A percentile compares a stretch with the other conserved stretches of the same genome.
phyloP scores from a whole-genome alignment of 2,329 filamentous ascomycete genomes.

The Diaporthe capsici region DNA sequence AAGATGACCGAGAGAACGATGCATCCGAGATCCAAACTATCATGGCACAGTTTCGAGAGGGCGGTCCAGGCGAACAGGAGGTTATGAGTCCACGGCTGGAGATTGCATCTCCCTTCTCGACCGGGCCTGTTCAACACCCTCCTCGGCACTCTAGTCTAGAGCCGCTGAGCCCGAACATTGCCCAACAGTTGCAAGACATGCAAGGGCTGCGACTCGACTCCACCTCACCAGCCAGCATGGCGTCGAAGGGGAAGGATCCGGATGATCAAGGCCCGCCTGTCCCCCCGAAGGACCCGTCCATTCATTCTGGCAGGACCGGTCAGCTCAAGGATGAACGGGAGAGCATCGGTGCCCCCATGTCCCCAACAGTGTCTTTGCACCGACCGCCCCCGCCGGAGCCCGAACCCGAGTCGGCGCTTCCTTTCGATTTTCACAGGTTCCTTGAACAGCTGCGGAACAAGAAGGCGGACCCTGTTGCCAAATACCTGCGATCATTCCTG shows the following conservation, averaged over 20 bases:
- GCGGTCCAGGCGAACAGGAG: constrained; percentile 80
- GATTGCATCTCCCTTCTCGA: constrained; percentile 82
- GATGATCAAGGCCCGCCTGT: constrained; percentile 70
- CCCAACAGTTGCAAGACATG: constrained; percentile 63
- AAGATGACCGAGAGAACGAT: constrained; percentile 76
- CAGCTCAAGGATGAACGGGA: constrained; percentile 56
- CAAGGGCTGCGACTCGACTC: constrained; percentile 58
- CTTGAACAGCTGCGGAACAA: constrained; percentile 95
- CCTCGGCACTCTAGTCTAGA: constrained; percentile 90
- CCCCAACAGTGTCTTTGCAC: constrained; percentile 66
- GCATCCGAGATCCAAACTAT: constrained; percentile 96
- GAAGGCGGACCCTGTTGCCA: constrained; percentile 97
- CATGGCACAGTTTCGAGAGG: constrained; percentile 94
- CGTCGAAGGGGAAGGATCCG: constrained; percentile 53
- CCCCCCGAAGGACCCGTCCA: constrained; percentile 71
- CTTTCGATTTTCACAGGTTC: constrained; percentile 98
- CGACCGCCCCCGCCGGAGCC: constrained; percentile 80
- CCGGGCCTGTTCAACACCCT: constrained; percentile 75
- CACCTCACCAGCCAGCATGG: constrained; percentile 55
- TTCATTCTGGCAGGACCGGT: constrained; percentile 52
- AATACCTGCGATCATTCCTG: constrained; percentile 94
- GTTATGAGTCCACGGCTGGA: constrained; percentile 94
- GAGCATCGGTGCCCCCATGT: constrained; percentile 56
- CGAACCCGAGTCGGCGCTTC: constrained; percentile 84
- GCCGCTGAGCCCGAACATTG: constrained; percentile 68